Conservation (phyloP, 2,329 filamentous ascomycete genomes). For the Lachnellula hyalina region DNA sequence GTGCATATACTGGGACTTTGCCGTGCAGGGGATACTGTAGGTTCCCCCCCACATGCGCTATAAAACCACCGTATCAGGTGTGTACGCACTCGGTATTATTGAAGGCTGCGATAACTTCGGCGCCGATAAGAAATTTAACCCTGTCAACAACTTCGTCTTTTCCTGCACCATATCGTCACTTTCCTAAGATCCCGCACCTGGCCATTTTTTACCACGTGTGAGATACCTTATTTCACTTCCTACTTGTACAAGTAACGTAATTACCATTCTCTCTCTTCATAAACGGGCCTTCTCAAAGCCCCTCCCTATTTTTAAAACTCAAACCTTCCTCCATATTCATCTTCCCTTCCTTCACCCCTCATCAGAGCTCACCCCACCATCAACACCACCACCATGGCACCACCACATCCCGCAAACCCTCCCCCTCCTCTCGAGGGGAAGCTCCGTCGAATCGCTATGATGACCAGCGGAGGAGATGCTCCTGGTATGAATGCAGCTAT, state of each 20-base stretch:
- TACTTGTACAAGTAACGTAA: no score
- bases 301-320: background rate
- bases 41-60: constrained; percentile 2
- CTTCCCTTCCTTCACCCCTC: background rate
- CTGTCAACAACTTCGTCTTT: constrained; percentile 1
- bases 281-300: no score
- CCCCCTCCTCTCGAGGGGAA: constrained; percentile 26
- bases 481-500: constrained; percentile 73
- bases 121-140: background rate
- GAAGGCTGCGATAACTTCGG: background rate
- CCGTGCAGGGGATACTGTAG: no score
- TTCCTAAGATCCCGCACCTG: background rate
- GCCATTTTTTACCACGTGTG: no score
- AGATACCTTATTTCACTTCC: no score
- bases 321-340: no score
- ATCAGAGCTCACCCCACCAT: background rate
- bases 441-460: constrained; percentile 52
- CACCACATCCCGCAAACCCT: constrained; percentile 10
- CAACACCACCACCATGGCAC: constrained; percentile 23
- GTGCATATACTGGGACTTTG: no score
- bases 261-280: no score
- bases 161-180: background rate
- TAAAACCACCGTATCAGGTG: background rate
- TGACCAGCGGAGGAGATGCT: constrained; percentile 71
- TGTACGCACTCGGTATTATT: background rate